Conservation (phyloP, 352 stramenopile species). For the Plasmopara viticola region DNA sequence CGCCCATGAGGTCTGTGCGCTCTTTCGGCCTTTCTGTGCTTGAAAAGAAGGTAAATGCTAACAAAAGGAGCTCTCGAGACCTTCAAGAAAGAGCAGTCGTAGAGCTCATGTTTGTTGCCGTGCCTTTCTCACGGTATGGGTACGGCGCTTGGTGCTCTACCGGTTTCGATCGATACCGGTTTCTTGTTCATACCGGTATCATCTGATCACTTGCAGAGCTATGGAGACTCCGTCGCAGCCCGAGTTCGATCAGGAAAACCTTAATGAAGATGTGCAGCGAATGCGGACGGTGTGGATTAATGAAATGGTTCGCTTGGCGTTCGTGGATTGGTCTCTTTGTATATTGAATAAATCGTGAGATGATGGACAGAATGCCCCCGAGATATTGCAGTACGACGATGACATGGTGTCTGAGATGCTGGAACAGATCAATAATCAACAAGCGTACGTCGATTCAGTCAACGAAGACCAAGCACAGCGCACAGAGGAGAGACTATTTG, state of each 20-base stretch:
- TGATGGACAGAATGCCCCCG: slow-evolving; percentile 56
- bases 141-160: no score
- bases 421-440: slow-evolving; percentile 80
- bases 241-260: slow-evolving; percentile 54
- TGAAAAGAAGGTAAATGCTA: background rate
- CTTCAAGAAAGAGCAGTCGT: slow-evolving; percentile 26
- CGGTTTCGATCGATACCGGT: background rate
- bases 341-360: slow-evolving; percentile 7
- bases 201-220: background rate
- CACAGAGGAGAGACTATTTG: slow-evolving; percentile 72
- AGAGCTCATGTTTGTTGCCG: slow-evolving; percentile 5
- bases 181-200: background rate
- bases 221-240: slow-evolving; percentile 22
- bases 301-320: slow-evolving; percentile 44
- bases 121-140: slow-evolving; percentile 23
- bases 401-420: slow-evolving; percentile 81
- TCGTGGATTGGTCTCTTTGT: background rate
- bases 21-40: background rate
- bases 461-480: slow-evolving; percentile 51
- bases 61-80: background rate
- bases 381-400: slow-evolving; percentile 67
- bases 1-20: slow-evolving; percentile 18
- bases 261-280: slow-evolving; percentile 75
- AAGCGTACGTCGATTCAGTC: slow-evolving; percentile 82
- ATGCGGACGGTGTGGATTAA: slow-evolving; percentile 78